Evolutionary conservation across 2,329 filamentous ascomycete species (phyloP), one percentile per base, ranked within the genome.

Genomic region (Diplodia seriata): DNA sequence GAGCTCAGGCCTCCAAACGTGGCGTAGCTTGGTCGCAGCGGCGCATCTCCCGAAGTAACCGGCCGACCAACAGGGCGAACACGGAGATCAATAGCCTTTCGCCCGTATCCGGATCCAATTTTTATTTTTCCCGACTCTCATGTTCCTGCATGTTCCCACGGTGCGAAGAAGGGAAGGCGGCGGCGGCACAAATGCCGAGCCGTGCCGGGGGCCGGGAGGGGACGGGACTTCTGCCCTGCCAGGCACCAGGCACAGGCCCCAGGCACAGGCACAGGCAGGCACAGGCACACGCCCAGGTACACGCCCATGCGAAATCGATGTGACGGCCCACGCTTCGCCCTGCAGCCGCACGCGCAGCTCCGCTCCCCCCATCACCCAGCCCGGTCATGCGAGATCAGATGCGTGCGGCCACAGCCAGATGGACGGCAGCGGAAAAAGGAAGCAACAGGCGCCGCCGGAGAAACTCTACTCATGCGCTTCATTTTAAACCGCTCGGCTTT

Each of bases 1-100:
- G 55, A 14, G 56, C 56, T 40, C 40, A 61, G 56, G 56, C 56
- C 56, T 61, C 56, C 38, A 47, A n/a, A 15, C 18, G 56, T 61
- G 56, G 56, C 56, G 56, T 61, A 9, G 55, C 55, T n/a, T 57
- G 55, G 55, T 43, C 55, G 55, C 36, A 43, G 55, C 12, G 55
- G 33, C 33, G 33, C 56, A 61, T 49, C 40, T 61, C 56, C 56
- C 56, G 55, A 20, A 59, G n/a, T 12, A 59, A 29, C 18, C 36
- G 40, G 7, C 40, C 20, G 40, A 9, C 40, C 40, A 47, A 47
- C 36, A 59, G 11, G n/a, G 11, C 55, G 55, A 47, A 59, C 47
- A 59, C 55, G 55, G 55, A 56, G 53, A 56, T 38, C 53, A 56
- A 56, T 56, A 56, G 53, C 38, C 18, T 33, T 11, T 20, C 2